Percentiles rank a stretch among this genome's conserved stretches.
These are phyloP conservation scores for Candida insectorum DNA, from an alignment of 805 yeast genomes.

Conservation along the genomic window DNA sequence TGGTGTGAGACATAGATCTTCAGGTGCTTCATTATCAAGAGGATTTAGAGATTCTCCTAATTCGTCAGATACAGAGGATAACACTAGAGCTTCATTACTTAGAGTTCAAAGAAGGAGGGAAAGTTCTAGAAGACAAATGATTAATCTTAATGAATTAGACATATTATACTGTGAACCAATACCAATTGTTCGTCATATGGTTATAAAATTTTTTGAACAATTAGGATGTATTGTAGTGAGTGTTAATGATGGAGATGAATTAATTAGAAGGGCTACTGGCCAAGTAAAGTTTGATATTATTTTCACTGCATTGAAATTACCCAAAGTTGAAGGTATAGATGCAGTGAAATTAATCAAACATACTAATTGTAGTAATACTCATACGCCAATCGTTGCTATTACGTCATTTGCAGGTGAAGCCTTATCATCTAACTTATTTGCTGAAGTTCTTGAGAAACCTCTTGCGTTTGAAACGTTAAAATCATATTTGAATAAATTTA, in stretches of 20 bases:
- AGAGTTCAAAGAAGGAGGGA: slow-evolving; percentile 55
- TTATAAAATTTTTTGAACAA: slow-evolving; percentile 58
- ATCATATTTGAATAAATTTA: slow-evolving; percentile 18
- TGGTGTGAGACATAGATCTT: slow-evolving; percentile 16
- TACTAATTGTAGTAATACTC: slow-evolving; percentile 73
- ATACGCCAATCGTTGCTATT: slow-evolving; percentile 72
- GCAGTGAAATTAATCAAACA: slow-evolving; percentile 71
- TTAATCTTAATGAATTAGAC: slow-evolving; percentile 43
- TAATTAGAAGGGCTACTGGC: slow-evolving; percentile 77
- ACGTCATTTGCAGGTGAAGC: slow-evolving; percentile 76
- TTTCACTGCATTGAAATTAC: slow-evolving; percentile 66
- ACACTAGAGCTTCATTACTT: slow-evolving; percentile 44
- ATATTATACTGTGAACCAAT: slow-evolving; percentile 84
- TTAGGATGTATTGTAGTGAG: slow-evolving; percentile 79
- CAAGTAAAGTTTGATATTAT: slow-evolving; percentile 82
- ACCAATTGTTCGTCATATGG: slow-evolving; percentile 72
- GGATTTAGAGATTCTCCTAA: slow-evolving; percentile 45
- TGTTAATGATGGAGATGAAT: slow-evolving; percentile 76
- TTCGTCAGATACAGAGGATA: slow-evolving; percentile 66
- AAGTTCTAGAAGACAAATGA: slow-evolving; percentile 33
- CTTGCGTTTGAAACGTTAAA: slow-evolving; percentile 22
- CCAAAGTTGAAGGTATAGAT: slow-evolving; percentile 69
- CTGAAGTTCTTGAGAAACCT: slow-evolving; percentile 75
- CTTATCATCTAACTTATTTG: slow-evolving; percentile 49
- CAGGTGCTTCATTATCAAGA: slow-evolving; percentile 23